These are phyloP conservation scores for Aureobasidium subglaciale DNA, from an alignment of 2,329 filamentous ascomycete genomes.

Conservation along the genomic window DNA sequence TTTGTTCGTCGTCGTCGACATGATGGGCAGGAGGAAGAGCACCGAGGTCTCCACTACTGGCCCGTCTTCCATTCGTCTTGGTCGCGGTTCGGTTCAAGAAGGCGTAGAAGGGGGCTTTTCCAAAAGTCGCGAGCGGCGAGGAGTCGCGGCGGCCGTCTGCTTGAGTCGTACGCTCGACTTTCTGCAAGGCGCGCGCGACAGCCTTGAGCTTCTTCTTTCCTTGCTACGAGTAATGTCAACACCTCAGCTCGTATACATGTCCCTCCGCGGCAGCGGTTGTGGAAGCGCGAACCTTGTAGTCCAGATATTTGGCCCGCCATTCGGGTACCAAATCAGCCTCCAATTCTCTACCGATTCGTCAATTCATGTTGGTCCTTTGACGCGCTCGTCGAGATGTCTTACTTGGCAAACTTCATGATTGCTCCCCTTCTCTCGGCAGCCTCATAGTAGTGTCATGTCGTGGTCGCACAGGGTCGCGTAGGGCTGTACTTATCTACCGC, in stretches of 20 bases:
- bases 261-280: neutral
- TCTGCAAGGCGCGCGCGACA: constrained; percentile 63
- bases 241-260: neutral
- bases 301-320: constrained; percentile 89
- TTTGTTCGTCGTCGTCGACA: constrained; percentile 11
- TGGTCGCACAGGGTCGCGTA: neutral
- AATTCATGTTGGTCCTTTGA: neutral
- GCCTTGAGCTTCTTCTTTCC: constrained; percentile 93
- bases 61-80: neutral
- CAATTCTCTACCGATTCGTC: constrained; percentile 53
- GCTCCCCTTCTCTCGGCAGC: constrained; percentile 14
- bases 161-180: constrained; percentile 44
- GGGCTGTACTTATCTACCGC: neutral
- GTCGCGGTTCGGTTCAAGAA: constrained; percentile 32
- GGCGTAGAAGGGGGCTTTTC: constrained; percentile 34
- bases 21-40: neutral
- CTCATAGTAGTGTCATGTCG: neutral
- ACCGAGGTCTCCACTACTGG: constrained; percentile 2
- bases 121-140: constrained; percentile 24
- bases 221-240: constrained; percentile 32
- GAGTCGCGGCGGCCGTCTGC: constrained; percentile 33
- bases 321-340: constrained; percentile 86
- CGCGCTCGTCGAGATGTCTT: neutral
- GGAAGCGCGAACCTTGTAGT: constrained; percentile 61
- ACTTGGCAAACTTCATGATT: constrained; percentile 24